These are phyloP conservation scores for Antrodiella citrinella DNA, from an alignment of 768 basidiomycete species.

Conservation along the genomic window DNA sequence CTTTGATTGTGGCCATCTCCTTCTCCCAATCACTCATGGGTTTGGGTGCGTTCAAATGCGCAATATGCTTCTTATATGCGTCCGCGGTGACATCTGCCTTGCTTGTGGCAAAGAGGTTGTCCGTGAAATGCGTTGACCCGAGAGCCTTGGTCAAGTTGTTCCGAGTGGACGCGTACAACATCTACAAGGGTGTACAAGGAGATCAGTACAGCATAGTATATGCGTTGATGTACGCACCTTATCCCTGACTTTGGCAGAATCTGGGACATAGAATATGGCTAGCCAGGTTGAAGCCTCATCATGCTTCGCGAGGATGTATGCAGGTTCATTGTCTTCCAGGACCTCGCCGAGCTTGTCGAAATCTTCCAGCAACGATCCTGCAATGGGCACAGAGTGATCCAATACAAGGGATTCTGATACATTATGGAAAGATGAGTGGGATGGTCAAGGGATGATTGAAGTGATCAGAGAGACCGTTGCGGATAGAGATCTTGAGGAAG, in stretches of 20 bases:
- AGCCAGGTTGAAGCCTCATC: slow-evolving; percentile 67
- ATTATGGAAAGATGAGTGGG: slow-evolving; percentile 19
- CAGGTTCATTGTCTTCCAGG: slow-evolving; percentile 53
- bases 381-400: slow-evolving; percentile 39
- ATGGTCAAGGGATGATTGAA: slow-evolving; percentile 13
- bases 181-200: slow-evolving; percentile 34
- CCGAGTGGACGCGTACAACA: slow-evolving; percentile 83
- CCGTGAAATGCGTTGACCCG: slow-evolving; percentile 64
- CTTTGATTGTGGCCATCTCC: slow-evolving; percentile 70
- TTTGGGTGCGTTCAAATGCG: slow-evolving; percentile 65
- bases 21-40: slow-evolving; percentile 79
- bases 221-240: slow-evolving; percentile 42
- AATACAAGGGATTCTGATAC: slow-evolving; percentile 59
- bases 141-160: slow-evolving; percentile 61
- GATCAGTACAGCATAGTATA: background rate
- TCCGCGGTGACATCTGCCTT: slow-evolving; percentile 58
- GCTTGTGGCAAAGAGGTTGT: slow-evolving; percentile 72
- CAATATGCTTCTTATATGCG: slow-evolving; percentile 67
- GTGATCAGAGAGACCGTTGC: slow-evolving; percentile 48
- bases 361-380: slow-evolving; percentile 54
- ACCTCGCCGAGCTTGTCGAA: slow-evolving; percentile 48
- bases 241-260: slow-evolving; percentile 69
- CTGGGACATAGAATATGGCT: slow-evolving; percentile 74
- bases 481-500: slow-evolving; percentile 73
- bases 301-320: slow-evolving; percentile 66